Evolutionary conservation across 305 asterid genomes (phyloP).

Genomic region (Solanum hybrid): DNA sequence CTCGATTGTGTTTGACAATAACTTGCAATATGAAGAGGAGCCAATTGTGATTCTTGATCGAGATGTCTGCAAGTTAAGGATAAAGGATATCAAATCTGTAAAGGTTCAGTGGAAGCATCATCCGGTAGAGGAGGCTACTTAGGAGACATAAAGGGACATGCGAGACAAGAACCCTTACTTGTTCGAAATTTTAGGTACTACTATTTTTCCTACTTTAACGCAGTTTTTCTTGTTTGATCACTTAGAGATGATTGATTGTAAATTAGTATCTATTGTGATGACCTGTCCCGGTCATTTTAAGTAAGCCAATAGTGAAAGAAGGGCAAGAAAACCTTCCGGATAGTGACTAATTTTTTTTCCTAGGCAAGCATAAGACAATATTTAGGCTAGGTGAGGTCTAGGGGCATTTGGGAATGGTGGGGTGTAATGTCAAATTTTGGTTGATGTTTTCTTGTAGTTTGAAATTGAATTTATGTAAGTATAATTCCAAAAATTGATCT

Average conservation of each 20-base stretch:
- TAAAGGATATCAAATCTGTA: background rate
- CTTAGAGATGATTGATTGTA: background rate
- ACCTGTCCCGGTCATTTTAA: background rate
- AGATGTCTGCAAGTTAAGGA: background rate
- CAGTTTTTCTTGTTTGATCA: background rate
- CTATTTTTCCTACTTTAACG: background rate
- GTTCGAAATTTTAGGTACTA: background rate
- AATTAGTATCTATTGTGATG: no score
- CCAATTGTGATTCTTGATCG: background rate
- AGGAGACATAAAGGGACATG: background rate
- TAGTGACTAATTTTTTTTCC: background rate
- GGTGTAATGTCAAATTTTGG: background rate
- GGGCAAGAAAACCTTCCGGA: background rate
- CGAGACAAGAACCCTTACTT: background rate
- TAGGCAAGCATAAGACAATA: background rate
- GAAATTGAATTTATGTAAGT: background rate
- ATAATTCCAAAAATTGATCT: background rate
- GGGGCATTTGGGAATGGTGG: background rate
- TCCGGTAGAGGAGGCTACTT: background rate
- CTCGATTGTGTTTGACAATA: background rate
- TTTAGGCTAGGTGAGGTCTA: background rate
- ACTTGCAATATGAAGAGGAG: background rate
- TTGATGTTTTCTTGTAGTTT: background rate
- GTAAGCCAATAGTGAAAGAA: background rate
- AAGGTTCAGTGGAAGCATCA: background rate